Percentiles rank a stretch among this genome's conserved stretches.
phyloP scores from a whole-genome alignment of 1,139 yeast species.

The Yamadazyma trypodendri region DNA sequence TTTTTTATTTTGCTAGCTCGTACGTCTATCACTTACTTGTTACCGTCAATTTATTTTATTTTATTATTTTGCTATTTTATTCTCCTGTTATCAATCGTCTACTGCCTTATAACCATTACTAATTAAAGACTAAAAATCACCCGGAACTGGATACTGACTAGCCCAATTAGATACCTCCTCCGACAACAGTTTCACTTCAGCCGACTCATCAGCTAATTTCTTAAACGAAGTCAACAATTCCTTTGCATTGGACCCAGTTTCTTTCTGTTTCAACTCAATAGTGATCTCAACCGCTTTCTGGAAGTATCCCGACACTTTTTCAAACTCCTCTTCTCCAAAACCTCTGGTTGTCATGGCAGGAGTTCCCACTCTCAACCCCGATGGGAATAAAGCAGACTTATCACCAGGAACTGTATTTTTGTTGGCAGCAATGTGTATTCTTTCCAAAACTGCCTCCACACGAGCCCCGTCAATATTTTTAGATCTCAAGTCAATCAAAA shows the following conservation, averaged over 20 bases:
- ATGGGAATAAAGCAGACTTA: constrained; percentile 90
- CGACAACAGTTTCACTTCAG: constrained; percentile 57
- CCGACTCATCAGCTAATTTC: constrained; percentile 56
- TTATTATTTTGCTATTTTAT: no score
- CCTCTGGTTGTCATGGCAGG: constrained; percentile 99
- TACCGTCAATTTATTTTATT: no score
- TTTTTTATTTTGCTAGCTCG: no score
- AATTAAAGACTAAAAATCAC: constrained; percentile 45
- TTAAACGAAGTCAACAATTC: constrained; percentile 66
- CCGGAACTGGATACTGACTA: constrained; percentile 73
- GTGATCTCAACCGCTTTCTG: constrained; percentile 74
- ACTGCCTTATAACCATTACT: no score
- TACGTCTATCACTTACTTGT: no score
- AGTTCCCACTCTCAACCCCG: constrained; percentile 94
- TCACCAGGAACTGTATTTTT: constrained; percentile 97
- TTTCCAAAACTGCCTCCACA: constrained; percentile 87
- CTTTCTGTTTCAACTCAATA: constrained; percentile 56
- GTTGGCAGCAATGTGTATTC: constrained; percentile 89
- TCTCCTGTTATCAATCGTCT: no score
- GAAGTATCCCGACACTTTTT: constrained; percentile 73
- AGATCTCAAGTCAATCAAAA: constrained; percentile 79
- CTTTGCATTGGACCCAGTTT: constrained; percentile 59
- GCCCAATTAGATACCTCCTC: constrained; percentile 68
- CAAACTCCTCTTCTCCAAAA: constrained; percentile 74
- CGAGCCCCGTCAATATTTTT: constrained; percentile 94